These are phyloP conservation scores for Curvularia verruculosa DNA, from an alignment of 2,329 filamentous ascomycete species.

Conservation along the genomic window DNA sequence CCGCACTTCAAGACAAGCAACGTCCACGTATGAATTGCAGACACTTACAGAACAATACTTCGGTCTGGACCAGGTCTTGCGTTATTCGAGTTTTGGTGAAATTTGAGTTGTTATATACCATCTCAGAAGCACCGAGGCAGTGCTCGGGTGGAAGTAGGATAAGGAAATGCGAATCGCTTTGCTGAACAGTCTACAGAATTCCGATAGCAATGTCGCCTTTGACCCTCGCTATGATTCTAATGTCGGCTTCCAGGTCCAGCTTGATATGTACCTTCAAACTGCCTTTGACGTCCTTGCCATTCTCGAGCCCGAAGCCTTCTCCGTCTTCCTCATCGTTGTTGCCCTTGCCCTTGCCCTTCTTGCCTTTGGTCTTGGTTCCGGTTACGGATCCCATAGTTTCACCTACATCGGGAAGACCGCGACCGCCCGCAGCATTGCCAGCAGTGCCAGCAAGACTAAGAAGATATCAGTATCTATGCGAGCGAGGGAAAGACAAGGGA, in stretches of 20 bases:
- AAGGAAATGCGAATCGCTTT: neutral
- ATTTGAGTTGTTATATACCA: neutral
- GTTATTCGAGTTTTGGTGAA: neutral
- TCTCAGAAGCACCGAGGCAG: neutral
- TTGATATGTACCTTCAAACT: conserved; percentile 34
- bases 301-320: conserved; percentile 28
- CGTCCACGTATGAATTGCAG: neutral
- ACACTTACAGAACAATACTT: neutral
- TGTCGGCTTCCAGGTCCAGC: conserved; percentile 31
- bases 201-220: conserved; percentile 34
- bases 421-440: conserved; percentile 16
- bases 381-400: conserved; percentile 15
- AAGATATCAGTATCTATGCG: neutral
- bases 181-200: conserved; percentile 18
- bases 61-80: neutral
- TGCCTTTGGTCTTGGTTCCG: neutral
- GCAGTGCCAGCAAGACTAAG: conserved; percentile 11
- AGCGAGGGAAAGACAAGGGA: neutral
- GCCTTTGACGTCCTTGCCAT: conserved; percentile 31
- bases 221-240: conserved; percentile 27
- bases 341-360: conserved; percentile 7
- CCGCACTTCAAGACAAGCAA: neutral
- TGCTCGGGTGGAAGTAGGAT: neutral
- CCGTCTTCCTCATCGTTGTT: conserved; percentile 11
- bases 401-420: conserved; percentile 15